Evolutionary conservation across 2,329 filamentous ascomycete species (phyloP), one percentile per base, ranked within the genome.

Genomic region (Sporothrix mexicana): DNA sequence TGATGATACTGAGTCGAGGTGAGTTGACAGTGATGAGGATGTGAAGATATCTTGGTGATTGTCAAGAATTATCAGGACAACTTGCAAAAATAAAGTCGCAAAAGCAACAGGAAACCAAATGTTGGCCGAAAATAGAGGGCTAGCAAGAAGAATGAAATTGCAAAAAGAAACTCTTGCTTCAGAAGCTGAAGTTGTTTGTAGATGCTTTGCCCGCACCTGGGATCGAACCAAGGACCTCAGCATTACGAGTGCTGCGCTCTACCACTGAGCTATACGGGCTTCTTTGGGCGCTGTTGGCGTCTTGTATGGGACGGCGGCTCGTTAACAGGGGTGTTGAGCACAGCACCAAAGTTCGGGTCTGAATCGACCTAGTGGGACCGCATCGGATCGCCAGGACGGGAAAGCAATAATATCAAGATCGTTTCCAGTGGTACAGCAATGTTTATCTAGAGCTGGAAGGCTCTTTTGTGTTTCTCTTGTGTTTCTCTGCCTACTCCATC

Each of bases 221-320:
- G 68, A 70, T 70, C 68, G 68, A 70, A 70, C 68, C 68, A 70
- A 59, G 68, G 68, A 70, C 68, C 68, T 70, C 68, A 70, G 68
- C 68, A 70, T 70, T 70, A 70, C 68, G 68, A 70, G 68, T 70
- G 68, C 68, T 70, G 68, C 68, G 68, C 68, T 70, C 68, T 70
- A 70, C 68, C 68, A 70, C 68, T 70, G 68, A 70, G 68, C 68
- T 70, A 70, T 70, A 70, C 68, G 68, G 68, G 68, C 68, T 49
- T 36, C 6, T 20, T 25, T 41, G 5, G 2, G 23, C 64, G 23
- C 64, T 68, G 20, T 25, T 17, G 43, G 62, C 64, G 66, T 69
- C 49, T 55, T 55, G 23, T 53, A 53, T 51, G 45, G 45, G 43
- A 41, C 67, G 67, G 49, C 67, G 67, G 61, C 43, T 10, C 23